phyloP scores from a whole-genome alignment of 495 filamentous ascomycete genomes.

The Penicillium taxi region DNA sequence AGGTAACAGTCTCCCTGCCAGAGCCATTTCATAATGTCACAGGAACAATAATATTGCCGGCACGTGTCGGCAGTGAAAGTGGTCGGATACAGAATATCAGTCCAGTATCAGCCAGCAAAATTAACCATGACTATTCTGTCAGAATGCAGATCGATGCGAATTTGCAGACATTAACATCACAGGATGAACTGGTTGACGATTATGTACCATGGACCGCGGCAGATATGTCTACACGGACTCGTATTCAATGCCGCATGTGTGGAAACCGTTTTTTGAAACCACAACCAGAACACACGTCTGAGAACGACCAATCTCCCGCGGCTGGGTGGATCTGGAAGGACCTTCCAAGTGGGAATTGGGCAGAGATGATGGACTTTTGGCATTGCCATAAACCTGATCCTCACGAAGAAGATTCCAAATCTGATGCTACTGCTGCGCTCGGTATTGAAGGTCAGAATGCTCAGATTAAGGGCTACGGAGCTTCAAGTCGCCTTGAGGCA shows the following conservation, averaged over 20 bases:
- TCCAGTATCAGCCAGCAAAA: background rate
- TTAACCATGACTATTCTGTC: slow-evolving; percentile 45
- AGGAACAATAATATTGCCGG: slow-evolving; percentile 59
- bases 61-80: slow-evolving; percentile 39
- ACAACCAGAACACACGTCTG: background rate
- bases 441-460: slow-evolving; percentile 33
- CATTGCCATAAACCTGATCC: slow-evolving; percentile 88
- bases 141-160: slow-evolving; percentile 56
- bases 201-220: slow-evolving; percentile 66
- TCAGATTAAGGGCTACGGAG: slow-evolving; percentile 64
- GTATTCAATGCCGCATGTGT: slow-evolving; percentile 62
- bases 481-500: slow-evolving; percentile 59
- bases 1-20: slow-evolving; percentile 34
- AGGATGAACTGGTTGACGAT: slow-evolving; percentile 29
- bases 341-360: slow-evolving; percentile 93
- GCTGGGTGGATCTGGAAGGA: slow-evolving; percentile 69
- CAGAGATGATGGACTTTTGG: slow-evolving; percentile 99
- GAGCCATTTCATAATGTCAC: slow-evolving; percentile 36
- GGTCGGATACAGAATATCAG: slow-evolving; percentile 13
- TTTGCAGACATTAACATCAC: slow-evolving; percentile 14
- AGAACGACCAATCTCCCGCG: background rate
- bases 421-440: slow-evolving; percentile 21
- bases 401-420: slow-evolving; percentile 28
- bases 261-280: slow-evolving; percentile 21
- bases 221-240: slow-evolving; percentile 45